Evolutionary conservation across 2,329 filamentous ascomycete species (phyloP), one percentile per base, ranked within the genome.

Genomic region (Monilinia aucupariae): DNA sequence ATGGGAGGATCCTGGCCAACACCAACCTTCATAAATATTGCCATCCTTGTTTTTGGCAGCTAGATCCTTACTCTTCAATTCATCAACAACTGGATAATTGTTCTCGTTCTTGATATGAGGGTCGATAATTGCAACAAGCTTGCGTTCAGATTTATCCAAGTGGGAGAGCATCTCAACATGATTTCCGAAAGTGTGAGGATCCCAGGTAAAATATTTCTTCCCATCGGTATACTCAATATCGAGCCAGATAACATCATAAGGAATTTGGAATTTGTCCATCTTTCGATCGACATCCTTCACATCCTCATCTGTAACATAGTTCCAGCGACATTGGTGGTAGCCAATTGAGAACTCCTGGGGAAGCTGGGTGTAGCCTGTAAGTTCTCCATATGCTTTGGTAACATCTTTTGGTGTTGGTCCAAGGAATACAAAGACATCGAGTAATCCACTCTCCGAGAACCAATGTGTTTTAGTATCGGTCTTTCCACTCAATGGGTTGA

Each of bases 161-260:
- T 96, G 90, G 75, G 96, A 81, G 68, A 91, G 86, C 92, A 97
- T 99, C 55, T 85, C 84, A 56, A 89, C 84, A 0, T 94, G 92
- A 70, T 97, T 86, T 17, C 85, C 82, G 76, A 99, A 99, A 56
- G 87, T 94, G 72, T 96, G 82, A 25, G 87, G 84, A 72, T 99
- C 93, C 90, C 92, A 99, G 0, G 92, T 97, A 75, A 99, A 99
- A 79, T 99, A 99, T 78, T 96, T 96, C 78, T 94, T 93, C 75
- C 89, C 92, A 65, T 99, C 90, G 0, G 92, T 96, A 76, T 97
- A 99, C 78, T 99, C 94, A 69, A 99, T 91, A 71, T 99, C 94
- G 22, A 99, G 86, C 94, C 94, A 99, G 71, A 99, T 99, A 67
- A 97, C 90, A 76, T 99, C 94, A 78, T 97, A 99, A 0, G 94